These are phyloP conservation scores for Umbelopsis ramanniana DNA, from an alignment of 192 early-diverging fungal species.

Conservation along the genomic window DNA sequence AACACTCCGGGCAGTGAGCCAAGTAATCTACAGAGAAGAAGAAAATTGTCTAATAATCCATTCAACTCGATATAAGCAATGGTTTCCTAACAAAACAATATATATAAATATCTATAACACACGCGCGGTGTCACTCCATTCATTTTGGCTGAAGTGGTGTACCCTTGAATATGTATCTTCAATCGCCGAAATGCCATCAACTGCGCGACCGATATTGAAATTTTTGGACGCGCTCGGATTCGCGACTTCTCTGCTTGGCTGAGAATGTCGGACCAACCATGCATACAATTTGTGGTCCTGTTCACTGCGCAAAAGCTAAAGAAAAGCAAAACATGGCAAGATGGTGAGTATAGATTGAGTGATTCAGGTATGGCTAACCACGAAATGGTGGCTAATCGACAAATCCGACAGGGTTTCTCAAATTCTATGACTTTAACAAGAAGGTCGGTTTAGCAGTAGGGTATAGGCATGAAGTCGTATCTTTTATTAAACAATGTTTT, in stretches of 20 bases:
- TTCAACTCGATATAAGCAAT: no score
- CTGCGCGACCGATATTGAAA: constrained; percentile 7
- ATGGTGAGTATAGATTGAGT: constrained; percentile 36
- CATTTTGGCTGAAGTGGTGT: no score
- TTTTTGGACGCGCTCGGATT: constrained; percentile 8
- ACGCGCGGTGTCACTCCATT: no score
- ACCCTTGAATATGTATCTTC: not conserved
- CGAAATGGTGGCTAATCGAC: not conserved
- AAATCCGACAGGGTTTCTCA: constrained; percentile 19
- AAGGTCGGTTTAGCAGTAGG: constrained; percentile 14
- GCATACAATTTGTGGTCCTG: constrained; percentile 31
- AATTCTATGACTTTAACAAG: constrained; percentile 32
- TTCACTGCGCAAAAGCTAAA: constrained; percentile 58
- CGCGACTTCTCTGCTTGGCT: constrained; percentile 5
- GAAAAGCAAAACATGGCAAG: constrained; percentile 60
- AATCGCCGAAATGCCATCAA: not conserved
- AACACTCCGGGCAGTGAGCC: no score
- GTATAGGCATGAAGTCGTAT: not conserved
- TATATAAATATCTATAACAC: no score
- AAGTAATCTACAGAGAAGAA: no score
- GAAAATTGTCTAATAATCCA: no score
- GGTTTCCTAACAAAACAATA: no score
- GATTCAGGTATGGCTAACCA: not conserved
- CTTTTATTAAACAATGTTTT: not conserved
- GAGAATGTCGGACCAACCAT: constrained; percentile 23